These are phyloP conservation scores for Cyclotella cryptica DNA, from an alignment of 108 stramenopile species.

Conservation along the genomic window DNA sequence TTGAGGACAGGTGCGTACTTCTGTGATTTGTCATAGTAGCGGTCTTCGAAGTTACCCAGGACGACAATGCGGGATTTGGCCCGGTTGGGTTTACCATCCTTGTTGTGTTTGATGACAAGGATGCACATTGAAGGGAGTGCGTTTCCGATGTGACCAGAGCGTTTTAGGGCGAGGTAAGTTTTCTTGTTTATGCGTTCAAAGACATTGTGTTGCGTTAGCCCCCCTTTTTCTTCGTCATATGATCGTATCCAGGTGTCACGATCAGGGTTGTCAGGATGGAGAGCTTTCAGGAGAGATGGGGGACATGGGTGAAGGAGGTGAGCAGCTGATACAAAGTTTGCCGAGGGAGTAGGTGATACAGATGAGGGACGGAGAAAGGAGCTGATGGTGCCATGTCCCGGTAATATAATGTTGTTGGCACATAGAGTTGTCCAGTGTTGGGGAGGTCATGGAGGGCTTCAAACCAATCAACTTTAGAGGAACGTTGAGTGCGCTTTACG, in stretches of 20 bases:
- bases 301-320: neutral
- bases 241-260: slow-evolving; percentile 4
- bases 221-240: slow-evolving; percentile 10
- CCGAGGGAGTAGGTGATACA: neutral
- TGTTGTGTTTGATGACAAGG: slow-evolving; percentile 4
- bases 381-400: slow-evolving; percentile 7
- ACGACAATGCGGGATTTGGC: slow-evolving; percentile 28
- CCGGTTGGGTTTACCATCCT: slow-evolving; percentile 13
- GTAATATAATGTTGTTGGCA: neutral
- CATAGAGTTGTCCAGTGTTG: neutral
- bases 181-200: slow-evolving; percentile 4
- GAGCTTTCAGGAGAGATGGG: neutral
- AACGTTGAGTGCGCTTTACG: neutral
- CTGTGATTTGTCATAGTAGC: slow-evolving; percentile 11
- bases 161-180: neutral
- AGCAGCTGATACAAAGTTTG: neutral
- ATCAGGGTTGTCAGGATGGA: slow-evolving; percentile 15
- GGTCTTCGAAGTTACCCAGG: slow-evolving; percentile 18
- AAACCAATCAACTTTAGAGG: neutral
- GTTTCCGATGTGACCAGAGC: neutral
- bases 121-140: slow-evolving; percentile 26
- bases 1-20: slow-evolving; percentile 24
- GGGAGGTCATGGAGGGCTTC: neutral
- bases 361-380: neutral
- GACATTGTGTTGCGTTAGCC: neutral